A percentile compares a stretch with the other conserved stretches of the same genome.
Evolutionary conservation across 176 grass and related monocot genomes (phyloP).

Genomic region (Hordeum marinum): DNA sequence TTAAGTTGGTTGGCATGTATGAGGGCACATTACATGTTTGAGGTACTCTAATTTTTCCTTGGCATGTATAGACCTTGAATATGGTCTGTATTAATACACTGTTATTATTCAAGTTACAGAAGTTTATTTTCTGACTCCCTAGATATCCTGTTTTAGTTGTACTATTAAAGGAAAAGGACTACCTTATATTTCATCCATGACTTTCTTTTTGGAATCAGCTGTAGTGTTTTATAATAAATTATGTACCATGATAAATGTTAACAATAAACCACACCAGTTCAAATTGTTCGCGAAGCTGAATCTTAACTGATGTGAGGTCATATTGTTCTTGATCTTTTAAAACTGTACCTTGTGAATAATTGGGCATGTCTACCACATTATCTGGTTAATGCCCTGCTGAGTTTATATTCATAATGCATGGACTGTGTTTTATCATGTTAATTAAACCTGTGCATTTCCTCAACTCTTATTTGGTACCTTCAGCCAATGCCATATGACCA

Average conservation of each 20-base stretch:
- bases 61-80: not conserved
- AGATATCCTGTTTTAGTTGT: not conserved
- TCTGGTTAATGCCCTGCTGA: not conserved
- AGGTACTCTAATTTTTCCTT: not conserved
- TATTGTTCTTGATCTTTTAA: not conserved
- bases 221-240: not conserved
- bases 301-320: not conserved
- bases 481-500: not conserved
- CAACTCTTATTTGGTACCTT: not conserved
- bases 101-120: not conserved
- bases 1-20: not conserved
- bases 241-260: not conserved
- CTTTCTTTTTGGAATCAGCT: not conserved
- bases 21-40: not conserved
- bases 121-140: not conserved
- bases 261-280: not conserved
- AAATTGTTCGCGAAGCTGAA: not conserved
- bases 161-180: not conserved
- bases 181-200: not conserved
- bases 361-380: not conserved
- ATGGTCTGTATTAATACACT: not conserved
- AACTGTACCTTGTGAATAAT: not conserved
- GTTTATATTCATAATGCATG: not conserved
- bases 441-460: not conserved
- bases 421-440: not conserved